These are phyloP conservation scores for Vigna mungo DNA, from an alignment of 306 rosid genomes.

Conservation along the genomic window DNA sequence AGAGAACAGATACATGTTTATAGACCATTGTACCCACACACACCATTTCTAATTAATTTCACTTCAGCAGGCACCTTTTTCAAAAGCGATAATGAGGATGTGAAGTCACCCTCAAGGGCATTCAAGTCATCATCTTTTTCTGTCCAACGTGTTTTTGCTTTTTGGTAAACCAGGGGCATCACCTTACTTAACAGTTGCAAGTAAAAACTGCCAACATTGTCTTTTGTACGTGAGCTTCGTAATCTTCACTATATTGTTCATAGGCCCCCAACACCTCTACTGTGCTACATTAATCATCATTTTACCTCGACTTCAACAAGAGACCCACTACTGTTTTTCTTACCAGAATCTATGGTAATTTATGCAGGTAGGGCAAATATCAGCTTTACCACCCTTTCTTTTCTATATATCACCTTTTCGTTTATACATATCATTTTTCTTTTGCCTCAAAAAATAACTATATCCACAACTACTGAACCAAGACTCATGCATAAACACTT, in stretches of 20 bases:
- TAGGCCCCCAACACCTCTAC: neutral
- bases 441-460: no score
- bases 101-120: constrained; percentile 90
- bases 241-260: constrained; percentile 45
- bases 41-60: constrained; percentile 52
- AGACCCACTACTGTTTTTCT: no score
- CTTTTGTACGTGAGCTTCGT: constrained; percentile 52
- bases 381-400: no score
- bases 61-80: constrained; percentile 73
- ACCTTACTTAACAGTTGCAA: constrained; percentile 46
- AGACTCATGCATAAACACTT: no score
- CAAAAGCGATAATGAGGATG: constrained; percentile 82
- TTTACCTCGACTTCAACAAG: constrained; percentile 35
- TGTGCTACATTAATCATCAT: constrained; percentile 29
- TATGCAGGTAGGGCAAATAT: no score
- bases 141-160: constrained; percentile 65
- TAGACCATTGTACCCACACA: constrained; percentile 63
- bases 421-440: no score
- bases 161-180: constrained; percentile 71
- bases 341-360: no score
- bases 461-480: no score
- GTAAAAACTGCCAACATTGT: constrained; percentile 58
- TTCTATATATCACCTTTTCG: no score
- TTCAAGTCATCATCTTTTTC: constrained; percentile 55
- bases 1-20: neutral